A percentile compares a stretch with the other conserved stretches of the same genome.
Conservation (phyloP, 2,329 filamentous ascomycete species). For the Sporothrix globosa region DNA sequence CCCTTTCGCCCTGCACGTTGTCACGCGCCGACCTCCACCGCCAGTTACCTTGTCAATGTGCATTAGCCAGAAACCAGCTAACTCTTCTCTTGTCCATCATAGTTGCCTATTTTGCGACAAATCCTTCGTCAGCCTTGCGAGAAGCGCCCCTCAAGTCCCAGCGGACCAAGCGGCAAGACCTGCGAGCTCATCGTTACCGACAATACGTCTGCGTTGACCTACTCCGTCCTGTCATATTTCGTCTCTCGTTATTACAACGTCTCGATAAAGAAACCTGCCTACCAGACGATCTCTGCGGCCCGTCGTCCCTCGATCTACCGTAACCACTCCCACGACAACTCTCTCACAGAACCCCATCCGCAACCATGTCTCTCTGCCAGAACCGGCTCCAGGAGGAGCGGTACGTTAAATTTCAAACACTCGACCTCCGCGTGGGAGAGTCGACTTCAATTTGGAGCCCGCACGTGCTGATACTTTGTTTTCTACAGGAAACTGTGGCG, state of each 20-base stretch:
- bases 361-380: slow-evolving; percentile 79
- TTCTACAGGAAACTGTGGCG: slow-evolving; percentile 86
- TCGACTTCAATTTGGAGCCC: neutral
- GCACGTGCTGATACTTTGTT: neutral
- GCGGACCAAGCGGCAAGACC: neutral
- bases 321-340: neutral
- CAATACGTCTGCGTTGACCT: neutral
- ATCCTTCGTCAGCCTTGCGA: neutral
- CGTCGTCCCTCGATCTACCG: neutral
- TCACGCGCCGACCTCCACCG: slow-evolving; percentile 12
- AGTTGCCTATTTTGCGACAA: neutral
- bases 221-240: neutral
- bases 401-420: slow-evolving; percentile 53
- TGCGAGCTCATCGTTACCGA: neutral
- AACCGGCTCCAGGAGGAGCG: slow-evolving; percentile 88
- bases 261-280: no score
- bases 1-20: slow-evolving; percentile 3
- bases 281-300: neutral
- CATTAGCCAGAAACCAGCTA: neutral
- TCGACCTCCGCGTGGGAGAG: neutral
- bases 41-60: neutral
- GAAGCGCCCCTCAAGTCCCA: neutral
- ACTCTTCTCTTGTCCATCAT: neutral
- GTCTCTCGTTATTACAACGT: neutral
- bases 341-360: neutral